Percentiles rank a stretch among this genome's conserved stretches.
phyloP scores from a whole-genome alignment of 106 monocot species.

The Dactylorhiza incarnata region DNA sequence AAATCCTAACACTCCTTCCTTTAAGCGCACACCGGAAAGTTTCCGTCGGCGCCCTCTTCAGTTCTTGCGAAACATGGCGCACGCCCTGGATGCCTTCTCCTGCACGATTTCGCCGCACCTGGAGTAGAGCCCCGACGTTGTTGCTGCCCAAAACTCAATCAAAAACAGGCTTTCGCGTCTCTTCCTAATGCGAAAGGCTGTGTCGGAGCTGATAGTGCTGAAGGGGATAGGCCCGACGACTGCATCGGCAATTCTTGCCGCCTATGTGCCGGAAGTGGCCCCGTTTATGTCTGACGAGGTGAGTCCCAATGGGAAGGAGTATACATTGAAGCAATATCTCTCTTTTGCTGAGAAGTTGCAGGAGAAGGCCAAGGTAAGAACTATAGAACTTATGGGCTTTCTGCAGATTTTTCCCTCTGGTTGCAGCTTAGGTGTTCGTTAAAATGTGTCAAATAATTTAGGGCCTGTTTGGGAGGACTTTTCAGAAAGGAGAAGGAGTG shows the following conservation, averaged over 20 bases:
- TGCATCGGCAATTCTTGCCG: constrained; percentile 81
- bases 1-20: no score
- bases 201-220: constrained; percentile 57
- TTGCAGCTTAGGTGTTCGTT: background rate
- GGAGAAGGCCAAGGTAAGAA: constrained; percentile 55
- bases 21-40: no score
- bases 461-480: no score
- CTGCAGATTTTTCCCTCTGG: no score
- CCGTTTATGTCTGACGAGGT: constrained; percentile 99
- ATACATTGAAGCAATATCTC: constrained; percentile 79
- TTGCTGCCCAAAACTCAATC: no score
- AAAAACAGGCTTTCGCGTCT: constrained; percentile 42
- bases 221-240: constrained; percentile 95
- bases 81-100: no score
- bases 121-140: no score
- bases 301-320: constrained; percentile 49
- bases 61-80: no score
- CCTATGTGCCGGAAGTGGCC: constrained; percentile 72
- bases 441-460: constrained; percentile 5
- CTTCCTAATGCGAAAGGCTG: constrained; percentile 52
- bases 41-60: no score
- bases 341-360: constrained; percentile 66
- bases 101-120: no score
- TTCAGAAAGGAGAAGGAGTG: no score
- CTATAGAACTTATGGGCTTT: no score